Percentiles rank a stretch among this genome's conserved stretches.
These are phyloP conservation scores for Setomelanomma holmii DNA, from an alignment of 2,329 filamentous ascomycete genomes.

Conservation along the genomic window DNA sequence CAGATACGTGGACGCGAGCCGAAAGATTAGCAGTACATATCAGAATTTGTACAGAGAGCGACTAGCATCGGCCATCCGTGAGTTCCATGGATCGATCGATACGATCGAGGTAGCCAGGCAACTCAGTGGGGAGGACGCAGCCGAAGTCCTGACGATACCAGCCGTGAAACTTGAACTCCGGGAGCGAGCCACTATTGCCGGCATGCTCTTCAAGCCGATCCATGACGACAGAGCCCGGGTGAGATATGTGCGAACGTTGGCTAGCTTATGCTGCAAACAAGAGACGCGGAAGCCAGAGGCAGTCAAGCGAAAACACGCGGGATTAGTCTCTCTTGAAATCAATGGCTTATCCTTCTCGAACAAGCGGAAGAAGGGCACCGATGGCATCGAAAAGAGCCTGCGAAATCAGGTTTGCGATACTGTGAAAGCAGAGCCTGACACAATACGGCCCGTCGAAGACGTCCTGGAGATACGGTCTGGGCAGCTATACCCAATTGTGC, in stretches of 20 bases:
- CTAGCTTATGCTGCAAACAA: slow-evolving; percentile 17
- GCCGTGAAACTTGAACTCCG: slow-evolving; percentile 18
- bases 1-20: slow-evolving; percentile 19
- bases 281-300: slow-evolving; percentile 18
- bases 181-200: slow-evolving; percentile 20
- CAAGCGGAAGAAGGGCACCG: neutral
- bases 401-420: neutral
- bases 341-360: no score
- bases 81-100: slow-evolving; percentile 23
- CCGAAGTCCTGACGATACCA: slow-evolving; percentile 20
- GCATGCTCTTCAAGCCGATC: slow-evolving; percentile 26
- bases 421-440: slow-evolving; percentile 7
- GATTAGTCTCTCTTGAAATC: no score
- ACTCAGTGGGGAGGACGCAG: slow-evolving; percentile 16
- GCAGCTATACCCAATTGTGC: slow-evolving; percentile 9
- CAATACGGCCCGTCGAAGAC: neutral
- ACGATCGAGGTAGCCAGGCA: slow-evolving; percentile 26
- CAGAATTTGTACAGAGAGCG: slow-evolving; percentile 15
- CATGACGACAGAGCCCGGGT: slow-evolving; percentile 15
- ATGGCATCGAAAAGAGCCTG: neutral
- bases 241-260: slow-evolving; percentile 18
- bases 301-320: slow-evolving; percentile 17
- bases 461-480: neutral
- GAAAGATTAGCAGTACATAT: slow-evolving; percentile 18
- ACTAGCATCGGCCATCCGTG: slow-evolving; percentile 12